Percentiles rank a stretch among this genome's conserved stretches.
Evolutionary conservation across 768 basidiomycete genomes (phyloP).

Genomic region (Mycena epipterygia): DNA sequence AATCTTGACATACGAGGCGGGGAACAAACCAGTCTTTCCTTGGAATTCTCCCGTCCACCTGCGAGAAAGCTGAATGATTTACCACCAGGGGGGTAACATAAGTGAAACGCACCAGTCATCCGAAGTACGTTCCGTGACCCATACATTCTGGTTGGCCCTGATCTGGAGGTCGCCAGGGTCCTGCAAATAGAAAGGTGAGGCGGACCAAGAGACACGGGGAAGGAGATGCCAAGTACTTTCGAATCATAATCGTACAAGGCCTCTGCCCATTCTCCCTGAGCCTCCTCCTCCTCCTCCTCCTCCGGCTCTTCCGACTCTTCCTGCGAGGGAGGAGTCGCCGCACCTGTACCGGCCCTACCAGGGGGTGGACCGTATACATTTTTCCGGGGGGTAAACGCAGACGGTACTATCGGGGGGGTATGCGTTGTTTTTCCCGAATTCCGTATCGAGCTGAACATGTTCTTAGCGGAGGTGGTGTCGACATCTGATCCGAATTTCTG

Average conservation of each 20-base stretch:
- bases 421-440: conserved; percentile 55
- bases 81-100: conserved; percentile 11
- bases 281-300: conserved; percentile 50
- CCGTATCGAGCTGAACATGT: conserved; percentile 62
- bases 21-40: conserved; percentile 72
- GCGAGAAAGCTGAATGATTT: conserved; percentile 16
- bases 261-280: conserved; percentile 80
- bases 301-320: conserved; percentile 51
- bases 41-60: conserved; percentile 81
- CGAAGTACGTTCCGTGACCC: conserved; percentile 75
- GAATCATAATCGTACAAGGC: conserved; percentile 83
- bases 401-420: conserved; percentile 48
- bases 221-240: conserved; percentile 52
- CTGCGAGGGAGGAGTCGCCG: conserved; percentile 48
- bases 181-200: conserved; percentile 50
- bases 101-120: conserved; percentile 75
- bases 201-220: neutral
- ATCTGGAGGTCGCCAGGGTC: conserved; percentile 78
- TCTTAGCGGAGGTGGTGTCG: conserved; percentile 64
- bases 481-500: conserved; percentile 72
- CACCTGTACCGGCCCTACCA: conserved; percentile 39
- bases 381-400: conserved; percentile 60
- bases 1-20: conserved; percentile 78
- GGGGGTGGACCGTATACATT: conserved; percentile 69
- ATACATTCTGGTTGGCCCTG: conserved; percentile 68